Base-by-base conservation (phyloP, 2,329 filamentous ascomycete genomes). In the Diaporthe ampelina region DNA sequence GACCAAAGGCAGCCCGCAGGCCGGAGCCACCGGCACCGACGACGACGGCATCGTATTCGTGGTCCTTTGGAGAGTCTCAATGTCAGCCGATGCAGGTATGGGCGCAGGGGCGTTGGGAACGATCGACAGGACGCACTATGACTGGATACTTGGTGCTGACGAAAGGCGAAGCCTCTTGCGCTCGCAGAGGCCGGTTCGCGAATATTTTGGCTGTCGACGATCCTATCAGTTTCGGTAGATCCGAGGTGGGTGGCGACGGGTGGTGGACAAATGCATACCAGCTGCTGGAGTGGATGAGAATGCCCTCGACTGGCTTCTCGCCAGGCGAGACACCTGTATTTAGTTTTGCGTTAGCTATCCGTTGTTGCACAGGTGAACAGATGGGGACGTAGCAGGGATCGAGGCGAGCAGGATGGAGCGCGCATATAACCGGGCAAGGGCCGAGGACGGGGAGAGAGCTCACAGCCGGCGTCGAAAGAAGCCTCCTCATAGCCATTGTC, bases 11-110 rank as follows among this genome's bases (percentile, higher is more conserved):
- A 67, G 94, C 94, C 84, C 94, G 92, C 78, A 97, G 89, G 84
- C 94, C 94, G 76, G 94, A 88, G 80, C 94, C 94, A 83, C 94
- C 94, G 76, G 94, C 94, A 80, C 94, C 94, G 78, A 97, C 95
- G 76, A 99, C 97, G 80, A 99, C 89, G 76, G 96, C 96, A 93
- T 98, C 97, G 86, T 98, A 98, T 87, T 98, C 95, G 87, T 99
- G 97, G 85, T 98, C 97, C 92, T 95, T 81, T 81, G 37, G 76
- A 21, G 54, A 32, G 65, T 73, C 74, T 70, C 76, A 73, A 61
- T 73, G 67, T 76, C n/a, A 73, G 61, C 78, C 80, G 76, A 57
- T 59, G 45, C 48, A 11, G 48, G 24, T 65, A 40, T 32, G 45
- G 29, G 57, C 15, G 43, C 26, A 24, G 21, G 13, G 21, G 19